These are phyloP conservation scores for Albophoma yamanashiensis DNA, from an alignment of 2,329 filamentous ascomycete genomes.

Conservation along the genomic window DNA sequence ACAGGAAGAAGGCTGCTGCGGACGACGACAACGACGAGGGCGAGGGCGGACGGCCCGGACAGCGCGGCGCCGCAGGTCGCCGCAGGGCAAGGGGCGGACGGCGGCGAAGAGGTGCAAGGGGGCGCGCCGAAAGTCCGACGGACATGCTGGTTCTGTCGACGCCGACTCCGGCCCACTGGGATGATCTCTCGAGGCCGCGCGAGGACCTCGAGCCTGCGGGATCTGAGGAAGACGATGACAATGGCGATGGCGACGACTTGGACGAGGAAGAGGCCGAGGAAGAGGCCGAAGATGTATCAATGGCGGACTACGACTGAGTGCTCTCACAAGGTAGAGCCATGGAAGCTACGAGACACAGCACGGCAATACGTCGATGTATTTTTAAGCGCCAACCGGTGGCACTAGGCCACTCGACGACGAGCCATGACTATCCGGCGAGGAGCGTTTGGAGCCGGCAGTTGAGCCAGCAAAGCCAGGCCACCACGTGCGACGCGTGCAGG, in stretches of 20 bases:
- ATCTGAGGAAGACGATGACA: constrained; percentile 8
- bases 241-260: constrained; percentile 9
- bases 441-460: too few relatives aligned
- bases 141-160: constrained; percentile 14
- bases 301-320: constrained; percentile 8
- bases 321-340: neutral
- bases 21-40: constrained; percentile 12
- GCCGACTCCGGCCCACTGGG: constrained; percentile 24
- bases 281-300: constrained; percentile 16
- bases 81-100: constrained; percentile 9
- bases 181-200: constrained; percentile 16
- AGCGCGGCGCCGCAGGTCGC: constrained; percentile 6
- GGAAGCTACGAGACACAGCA: neutral
- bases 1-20: constrained; percentile 8
- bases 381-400: neutral
- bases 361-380: neutral
- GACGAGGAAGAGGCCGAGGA: constrained; percentile 7
- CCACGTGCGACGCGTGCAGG: too few relatives aligned
- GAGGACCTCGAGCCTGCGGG: constrained; percentile 10
- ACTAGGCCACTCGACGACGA: too few relatives aligned
- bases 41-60: constrained; percentile 4
- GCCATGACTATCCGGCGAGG: too few relatives aligned
- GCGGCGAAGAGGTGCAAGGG: constrained; percentile 9
- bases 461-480: too few relatives aligned
- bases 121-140: neutral